phyloP scores from a whole-genome alignment of 2,329 filamentous ascomycete species.

The Sphaerostilbella broomeana region DNA sequence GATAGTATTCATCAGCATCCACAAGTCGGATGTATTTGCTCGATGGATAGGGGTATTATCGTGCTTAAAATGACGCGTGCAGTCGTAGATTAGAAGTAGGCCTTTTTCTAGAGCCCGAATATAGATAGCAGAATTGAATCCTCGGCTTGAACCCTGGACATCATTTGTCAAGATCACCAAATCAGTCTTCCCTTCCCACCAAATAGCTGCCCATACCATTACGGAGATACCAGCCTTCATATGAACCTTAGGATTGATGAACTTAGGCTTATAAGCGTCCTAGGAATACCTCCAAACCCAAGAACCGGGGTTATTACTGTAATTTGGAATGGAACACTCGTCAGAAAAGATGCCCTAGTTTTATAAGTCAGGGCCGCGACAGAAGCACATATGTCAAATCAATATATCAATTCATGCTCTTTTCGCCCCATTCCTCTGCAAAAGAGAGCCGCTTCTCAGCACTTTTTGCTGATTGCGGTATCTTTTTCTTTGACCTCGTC shows the following conservation, averaged over 20 bases:
- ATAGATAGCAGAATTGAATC: constrained; percentile 1
- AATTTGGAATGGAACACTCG: background rate
- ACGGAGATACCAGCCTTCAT: constrained; percentile 1
- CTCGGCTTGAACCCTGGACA: background rate
- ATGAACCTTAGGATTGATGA: constrained; percentile 1
- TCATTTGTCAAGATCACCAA: background rate
- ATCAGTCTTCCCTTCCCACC: background rate
- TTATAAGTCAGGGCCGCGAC: background rate
- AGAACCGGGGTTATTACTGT: background rate
- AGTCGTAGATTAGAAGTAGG: background rate
- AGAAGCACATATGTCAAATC: background rate
- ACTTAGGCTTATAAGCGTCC: background rate
- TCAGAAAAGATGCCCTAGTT: background rate
- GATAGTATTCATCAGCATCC: background rate
- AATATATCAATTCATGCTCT: background rate
- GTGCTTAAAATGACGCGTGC: background rate
- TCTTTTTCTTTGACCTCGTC: constrained; percentile 1
- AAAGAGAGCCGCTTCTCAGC: background rate
- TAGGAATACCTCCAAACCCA: background rate
- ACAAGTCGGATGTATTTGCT: background rate
- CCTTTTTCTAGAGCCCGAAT: background rate
- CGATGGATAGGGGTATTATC: background rate
- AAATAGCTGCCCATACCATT: constrained; percentile 3
- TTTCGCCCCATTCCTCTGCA: background rate
- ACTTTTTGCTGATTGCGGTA: background rate